Conservation (phyloP, 768 basidiomycete species). For the Rhizopogon vesiculosus region DNA sequence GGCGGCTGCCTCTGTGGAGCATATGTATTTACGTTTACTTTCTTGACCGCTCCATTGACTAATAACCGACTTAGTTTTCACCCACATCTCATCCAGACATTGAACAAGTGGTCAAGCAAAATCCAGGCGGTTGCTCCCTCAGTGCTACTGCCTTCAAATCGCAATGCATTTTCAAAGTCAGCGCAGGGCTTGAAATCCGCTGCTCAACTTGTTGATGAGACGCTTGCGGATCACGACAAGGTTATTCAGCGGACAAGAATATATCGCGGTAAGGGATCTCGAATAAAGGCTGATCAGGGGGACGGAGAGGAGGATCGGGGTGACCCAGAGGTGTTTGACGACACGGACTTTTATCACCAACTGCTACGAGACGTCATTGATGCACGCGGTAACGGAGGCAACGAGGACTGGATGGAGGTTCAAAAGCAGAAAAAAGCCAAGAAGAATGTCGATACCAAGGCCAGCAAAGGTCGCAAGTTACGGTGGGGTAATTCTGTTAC, state of each 20-base stretch:
- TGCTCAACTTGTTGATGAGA: slow-evolving; percentile 75
- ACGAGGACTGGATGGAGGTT: slow-evolving; percentile 57
- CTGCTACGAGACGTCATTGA: slow-evolving; percentile 91
- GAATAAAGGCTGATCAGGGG: slow-evolving; percentile 36
- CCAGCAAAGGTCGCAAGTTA: slow-evolving; percentile 92
- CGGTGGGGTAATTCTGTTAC: slow-evolving; percentile 42
- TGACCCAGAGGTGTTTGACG: slow-evolving; percentile 65
- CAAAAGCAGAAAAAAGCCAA: slow-evolving; percentile 71
- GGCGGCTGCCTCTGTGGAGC: slow-evolving; percentile 43
- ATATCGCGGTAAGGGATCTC: slow-evolving; percentile 42
- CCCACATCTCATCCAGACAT: slow-evolving; percentile 66
- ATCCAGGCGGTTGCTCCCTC: slow-evolving; percentile 89
- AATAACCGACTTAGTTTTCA: slow-evolving; percentile 44
- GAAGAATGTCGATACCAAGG: slow-evolving; percentile 92
- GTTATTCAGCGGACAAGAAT: slow-evolving; percentile 61
- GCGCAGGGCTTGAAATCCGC: slow-evolving; percentile 57
- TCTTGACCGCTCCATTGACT: slow-evolving; percentile 1
- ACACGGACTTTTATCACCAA: slow-evolving; percentile 92
- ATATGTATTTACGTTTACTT: slow-evolving; percentile 36
- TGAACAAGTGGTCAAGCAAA: slow-evolving; percentile 94
- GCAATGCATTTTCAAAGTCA: slow-evolving; percentile 63
- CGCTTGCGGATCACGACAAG: slow-evolving; percentile 52
- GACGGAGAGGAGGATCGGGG: slow-evolving; percentile 31
- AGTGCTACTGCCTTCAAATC: slow-evolving; percentile 62
- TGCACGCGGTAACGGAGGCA: slow-evolving; percentile 41